Conservation (phyloP, 2,329 filamentous ascomycete species). For the Fusarium mundagurra region DNA sequence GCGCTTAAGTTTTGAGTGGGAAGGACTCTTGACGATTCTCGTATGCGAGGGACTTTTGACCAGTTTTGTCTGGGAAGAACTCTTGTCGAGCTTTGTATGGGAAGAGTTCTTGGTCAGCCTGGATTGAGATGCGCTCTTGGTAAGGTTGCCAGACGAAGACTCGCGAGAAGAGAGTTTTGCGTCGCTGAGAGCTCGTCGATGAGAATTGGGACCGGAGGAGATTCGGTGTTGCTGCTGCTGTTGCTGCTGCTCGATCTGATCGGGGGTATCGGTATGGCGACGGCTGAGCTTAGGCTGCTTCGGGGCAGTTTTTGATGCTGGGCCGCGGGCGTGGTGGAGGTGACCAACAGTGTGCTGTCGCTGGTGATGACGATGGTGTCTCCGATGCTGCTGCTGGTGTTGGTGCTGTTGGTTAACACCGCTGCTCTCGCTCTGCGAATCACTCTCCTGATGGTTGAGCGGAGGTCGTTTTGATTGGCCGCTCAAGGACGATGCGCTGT, state of each 20-base stretch:
- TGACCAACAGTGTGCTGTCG: constrained; percentile 50
- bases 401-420: constrained; percentile 46
- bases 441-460: constrained; percentile 50
- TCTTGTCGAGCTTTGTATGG: constrained; percentile 63
- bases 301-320: constrained; percentile 60
- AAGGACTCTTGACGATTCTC: constrained; percentile 64
- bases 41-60: constrained; percentile 47
- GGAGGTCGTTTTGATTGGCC: constrained; percentile 66
- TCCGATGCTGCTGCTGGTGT: constrained; percentile 45
- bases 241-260: constrained; percentile 44
- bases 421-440: constrained; percentile 47
- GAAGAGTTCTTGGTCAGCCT: constrained; percentile 65
- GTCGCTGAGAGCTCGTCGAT: constrained; percentile 63
- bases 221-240: constrained; percentile 39
- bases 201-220: constrained; percentile 42
- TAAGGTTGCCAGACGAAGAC: constrained; percentile 56
- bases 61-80: constrained; percentile 51
- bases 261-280: constrained; percentile 54
- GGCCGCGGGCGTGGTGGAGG: constrained; percentile 62
- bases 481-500: constrained; percentile 57
- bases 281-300: constrained; percentile 59
- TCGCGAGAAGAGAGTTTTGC: constrained; percentile 58
- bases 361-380: constrained; percentile 47
- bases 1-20: constrained; percentile 58
- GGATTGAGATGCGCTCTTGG: constrained; percentile 65